Base-by-base conservation (phyloP, 2,329 filamentous ascomycete genomes). In the Periglandula ipomoeae region DNA sequence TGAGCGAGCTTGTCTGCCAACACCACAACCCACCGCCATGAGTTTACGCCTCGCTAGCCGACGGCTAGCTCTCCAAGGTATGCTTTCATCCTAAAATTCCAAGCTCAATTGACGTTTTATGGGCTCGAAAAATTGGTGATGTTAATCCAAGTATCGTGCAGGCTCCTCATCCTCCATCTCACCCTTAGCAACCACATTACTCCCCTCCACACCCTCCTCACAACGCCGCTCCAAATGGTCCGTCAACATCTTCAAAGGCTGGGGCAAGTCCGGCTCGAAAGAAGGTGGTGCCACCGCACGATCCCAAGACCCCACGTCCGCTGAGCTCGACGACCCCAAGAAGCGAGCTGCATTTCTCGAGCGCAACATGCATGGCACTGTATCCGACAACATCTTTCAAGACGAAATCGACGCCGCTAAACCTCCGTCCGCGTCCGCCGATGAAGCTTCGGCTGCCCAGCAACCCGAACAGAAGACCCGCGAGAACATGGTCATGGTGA, bases 41-140 rank as follows among this genome's bases (percentile, higher is more conserved):
- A 86, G 74, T 68, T 66, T 84, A 59, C 76, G 77, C 65, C 69
- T 81, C 61, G 80, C 82, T 57, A 72, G 80, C 59, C 70, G 79
- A 70, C 78, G 77, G 69, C 69, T 84, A 58, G 71, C 76, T 49
- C 70, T 72, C 60, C 71, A 75, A 63, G 79, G 84, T 87, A 74
- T 50, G 73, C 26, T 46, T 8, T 5, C 13, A 8, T 30, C 22
- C 4, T n/a, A n/a, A 4, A 9, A 8, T 5, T n/a, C n/a, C n/a
- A n/a, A n/a, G 15, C 27, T 9, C 22, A 32, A 32, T 32, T 32
- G 30, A 9, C 35, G 5, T 26, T 17, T 41, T 44, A 22, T 27
- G n/a, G 30, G n/a, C n/a, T n/a, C n/a, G n/a, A n/a, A n/a, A n/a
- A n/a, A n/a, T n/a, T n/a, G n/a, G n/a, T n/a, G n/a, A n/a, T n/a